Base-by-base conservation (phyloP, 768 basidiomycete species). In the Leccinum incarnatum region DNA sequence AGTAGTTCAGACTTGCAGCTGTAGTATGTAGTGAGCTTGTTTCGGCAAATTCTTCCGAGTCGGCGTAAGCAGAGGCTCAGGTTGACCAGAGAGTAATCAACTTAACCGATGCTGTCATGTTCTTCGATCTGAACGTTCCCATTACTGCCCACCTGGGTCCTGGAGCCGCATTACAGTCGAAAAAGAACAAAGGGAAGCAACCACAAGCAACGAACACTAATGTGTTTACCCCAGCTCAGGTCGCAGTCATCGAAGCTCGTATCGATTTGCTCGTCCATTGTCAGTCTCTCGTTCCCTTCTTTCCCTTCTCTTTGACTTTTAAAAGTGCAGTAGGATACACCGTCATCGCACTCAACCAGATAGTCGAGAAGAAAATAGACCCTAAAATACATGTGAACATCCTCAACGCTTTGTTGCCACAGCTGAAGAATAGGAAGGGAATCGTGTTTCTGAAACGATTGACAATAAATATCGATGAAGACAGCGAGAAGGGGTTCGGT, bases 401-500 rank as follows among this genome's bases (percentile, higher is more conserved):
- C 11, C 76, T 92, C 21, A 78, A 86, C 40, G 66, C 68, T 5
- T 71, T 94, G 10, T 71, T 91, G n/a, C 69, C 76, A n/a, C 82
- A 81, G 57, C 73, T 91, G 25, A 83, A 81, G 58, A 75, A 79
- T 15, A 79, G 89, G 46, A 69, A 77, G 1, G 86, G 87, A 1
- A 73, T 90, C 32, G 72, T 90, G 3, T 84, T 83, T 58, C 75
- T 95, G 53, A 92, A 89, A 69, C 77, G 92, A 51, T 69, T 95
- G 56, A 92, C 86, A n/a, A 86, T 95, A 52, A 77, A 89, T 11
- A 78, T 93, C 9, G 88, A 93, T 60, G 85, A 91, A 65, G 89
- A 87, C 45, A 93, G 92, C 66, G 90, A 93, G 70, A 93, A 91
- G 70, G 89, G 92, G 1, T 89, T 90, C 65, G 90, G 91, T 30